Evolutionary conservation across 163 green algal genomes (phyloP).

Genomic region (Scenedesmus sp.): DNA sequence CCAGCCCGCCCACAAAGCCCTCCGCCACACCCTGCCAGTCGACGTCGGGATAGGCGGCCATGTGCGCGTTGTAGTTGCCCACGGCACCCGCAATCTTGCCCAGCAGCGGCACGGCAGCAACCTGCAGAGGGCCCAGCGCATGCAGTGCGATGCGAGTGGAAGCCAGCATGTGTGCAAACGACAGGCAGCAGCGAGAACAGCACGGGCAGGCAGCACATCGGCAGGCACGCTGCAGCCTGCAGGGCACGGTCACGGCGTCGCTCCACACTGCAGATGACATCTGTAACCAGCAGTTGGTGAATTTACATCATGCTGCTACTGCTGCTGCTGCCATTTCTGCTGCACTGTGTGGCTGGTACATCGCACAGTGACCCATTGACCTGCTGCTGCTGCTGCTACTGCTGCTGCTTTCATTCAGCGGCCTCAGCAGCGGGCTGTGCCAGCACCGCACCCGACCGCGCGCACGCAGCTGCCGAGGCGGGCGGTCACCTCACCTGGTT

Average conservation of each 20-base stretch:
- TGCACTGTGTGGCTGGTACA: too few relatives aligned
- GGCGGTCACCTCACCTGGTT: constrained; percentile 52
- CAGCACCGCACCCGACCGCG: too few relatives aligned
- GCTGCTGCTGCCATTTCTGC: not conserved
- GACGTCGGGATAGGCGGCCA: constrained; percentile 94
- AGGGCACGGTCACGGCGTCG: too few relatives aligned
- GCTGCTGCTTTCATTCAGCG: not conserved
- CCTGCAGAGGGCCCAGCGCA: constrained; percentile 50
- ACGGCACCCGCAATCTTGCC: constrained; percentile 98
- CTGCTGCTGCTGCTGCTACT: not conserved
- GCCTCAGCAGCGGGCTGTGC: not conserved
- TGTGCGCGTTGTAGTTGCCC: constrained; percentile 99
- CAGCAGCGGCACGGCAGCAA: constrained; percentile 79
- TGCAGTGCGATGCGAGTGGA: too few relatives aligned
- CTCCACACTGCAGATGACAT: too few relatives aligned
- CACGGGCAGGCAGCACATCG: too few relatives aligned
- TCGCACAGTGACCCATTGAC: too few relatives aligned
- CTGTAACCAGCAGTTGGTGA: too few relatives aligned
- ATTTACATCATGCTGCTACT: not conserved
- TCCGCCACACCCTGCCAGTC: constrained; percentile 86
- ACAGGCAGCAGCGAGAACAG: too few relatives aligned
- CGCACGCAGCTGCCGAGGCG: not conserved
- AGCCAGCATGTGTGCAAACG: too few relatives aligned
- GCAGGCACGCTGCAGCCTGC: too few relatives aligned
- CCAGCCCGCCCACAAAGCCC: constrained; percentile 83